Evolutionary conservation across 176 grass and related monocot species (phyloP), one percentile per base, ranked within the genome.

Genomic region (Rhynchospora breviuscula): DNA sequence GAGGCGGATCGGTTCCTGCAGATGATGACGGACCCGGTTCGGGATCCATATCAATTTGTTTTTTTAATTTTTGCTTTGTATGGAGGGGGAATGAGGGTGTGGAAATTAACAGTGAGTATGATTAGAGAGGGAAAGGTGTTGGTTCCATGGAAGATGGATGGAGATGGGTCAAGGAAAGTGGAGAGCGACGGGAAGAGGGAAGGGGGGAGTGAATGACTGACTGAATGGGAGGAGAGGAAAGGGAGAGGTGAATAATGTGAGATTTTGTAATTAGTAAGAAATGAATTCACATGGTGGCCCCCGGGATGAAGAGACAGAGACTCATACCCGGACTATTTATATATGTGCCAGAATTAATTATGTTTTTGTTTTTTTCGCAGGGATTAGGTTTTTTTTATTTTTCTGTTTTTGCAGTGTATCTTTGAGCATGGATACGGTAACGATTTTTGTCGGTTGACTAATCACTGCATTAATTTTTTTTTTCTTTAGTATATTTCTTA

Each of bases 161-260:
- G 86, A 87, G 88, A 89, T 84, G 85, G 75, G 89, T 87, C 80
- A 81, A 33, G 49, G 86, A 88, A 91, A 88, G 85, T 56, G 85
- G 83, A 29, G 81, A 89, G 86, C 76, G 91, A 76, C 72, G 78
- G 85, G 72, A 89, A 87, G 88, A 87, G 83, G 70, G 91, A 91
- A 82, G 53, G 86, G 79, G 79, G 86, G 85, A 67, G 83, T 67
- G 86, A 81, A 29, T 29, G 26, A 29, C 26, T 29, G 26, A 29
- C 26, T 29, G 26, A 29, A 60, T 58, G 81, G 66, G 82, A 63
- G 56, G 70, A 89, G 79, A 87, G 88, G 78, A 81, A 79, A 82
- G 65, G 70, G 85, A 85, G 84, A 83, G 83, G 67, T 61, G 72
- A 83, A 78, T 84, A 77, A 76, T 80, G 84, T 63, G 87, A 67